A percentile compares a stretch with the other conserved stretches of the same genome.
Conservation (phyloP, 2,329 filamentous ascomycete species). For the Lanzia echinophila region DNA sequence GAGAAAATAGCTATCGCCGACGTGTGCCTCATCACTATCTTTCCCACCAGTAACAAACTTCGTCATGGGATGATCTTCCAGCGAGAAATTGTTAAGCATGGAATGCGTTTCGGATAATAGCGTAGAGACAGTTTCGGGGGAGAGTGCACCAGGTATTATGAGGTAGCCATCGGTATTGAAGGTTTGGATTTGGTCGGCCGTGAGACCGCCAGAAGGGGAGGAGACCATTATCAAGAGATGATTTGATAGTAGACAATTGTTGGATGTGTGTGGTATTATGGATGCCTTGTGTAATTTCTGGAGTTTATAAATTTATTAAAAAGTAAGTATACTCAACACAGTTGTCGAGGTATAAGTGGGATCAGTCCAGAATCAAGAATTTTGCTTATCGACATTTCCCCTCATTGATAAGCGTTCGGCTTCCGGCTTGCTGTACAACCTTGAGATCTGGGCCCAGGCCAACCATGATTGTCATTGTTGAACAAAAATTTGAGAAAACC, state of each 20-base stretch:
- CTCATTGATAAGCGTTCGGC: background rate
- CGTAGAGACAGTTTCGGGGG: slow-evolving; percentile 53
- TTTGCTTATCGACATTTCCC: background rate
- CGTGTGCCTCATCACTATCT: slow-evolving; percentile 54
- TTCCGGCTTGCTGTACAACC: background rate
- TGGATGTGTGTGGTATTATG: background rate
- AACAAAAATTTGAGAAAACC: background rate
- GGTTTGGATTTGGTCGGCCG: slow-evolving; percentile 59
- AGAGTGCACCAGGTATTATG: slow-evolving; percentile 72
- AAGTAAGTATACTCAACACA: too few species aligned
- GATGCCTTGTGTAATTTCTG: background rate
- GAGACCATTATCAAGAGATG: background rate
- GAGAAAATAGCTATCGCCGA: slow-evolving; percentile 93
- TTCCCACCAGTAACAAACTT: slow-evolving; percentile 82
- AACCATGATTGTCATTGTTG: background rate
- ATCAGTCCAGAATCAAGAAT: background rate
- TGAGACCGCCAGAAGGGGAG: slow-evolving; percentile 42
- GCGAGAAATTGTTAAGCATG: slow-evolving; percentile 67
- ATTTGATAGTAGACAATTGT: background rate
- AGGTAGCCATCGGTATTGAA: slow-evolving; percentile 87
- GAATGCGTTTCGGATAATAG: slow-evolving; percentile 69
- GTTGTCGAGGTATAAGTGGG: too few species aligned
- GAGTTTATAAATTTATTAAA: too few species aligned
- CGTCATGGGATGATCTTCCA: slow-evolving; percentile 86
- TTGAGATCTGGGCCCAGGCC: too few species aligned